Base-by-base conservation (phyloP, 441 rosid genomes). In the Monsonia emarginata region DNA sequence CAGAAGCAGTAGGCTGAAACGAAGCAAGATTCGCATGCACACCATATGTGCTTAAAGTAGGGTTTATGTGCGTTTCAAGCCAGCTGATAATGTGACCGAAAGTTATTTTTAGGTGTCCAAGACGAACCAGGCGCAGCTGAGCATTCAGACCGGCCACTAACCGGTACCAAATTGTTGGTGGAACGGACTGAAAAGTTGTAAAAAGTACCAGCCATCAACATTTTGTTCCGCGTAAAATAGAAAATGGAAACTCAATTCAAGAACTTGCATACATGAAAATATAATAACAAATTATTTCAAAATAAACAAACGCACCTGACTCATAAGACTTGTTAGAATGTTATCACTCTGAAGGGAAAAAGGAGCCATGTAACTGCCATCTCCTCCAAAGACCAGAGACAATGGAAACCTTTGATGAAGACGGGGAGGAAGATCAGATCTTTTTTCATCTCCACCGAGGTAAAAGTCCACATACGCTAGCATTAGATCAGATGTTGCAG, bases 361-460 rank as follows among this genome's bases (percentile, higher is more conserved):
- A 57, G 99, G 97, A 75, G 96, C 91, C 94, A 90, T 88, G 78
- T 86, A 95, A 78, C 97, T 95, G 79, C 99, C 98, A 75, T 95
- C 95, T 71, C 99, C 99, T 71, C 98, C 99, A 83, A 90, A 95
- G 67, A 88, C 74, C 68, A 95, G 75, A 67, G 97, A 81, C 82
- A 87, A 80, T 27, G 98, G 98, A 73, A 85, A 85, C 76, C 95
- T 85, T 75, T 90, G 96, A 74, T 68, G 78, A 27, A 92, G 86
- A 38, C 80, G 86, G 71, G 96, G 95, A 72, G 99, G 99, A 78
- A 90, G 96, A 74, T 95, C 98, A 21, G 85, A 76, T 80, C 98
- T 83, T 73, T 95, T 95, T 80, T 95, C 99, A 79, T 95, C 99
- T 42, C 99, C 98, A 10, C 99, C 99, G 74, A 95, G 96, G 84